phyloP scores from a whole-genome alignment of 2,329 filamentous ascomycete genomes.

The Aspergillus terreus region DNA sequence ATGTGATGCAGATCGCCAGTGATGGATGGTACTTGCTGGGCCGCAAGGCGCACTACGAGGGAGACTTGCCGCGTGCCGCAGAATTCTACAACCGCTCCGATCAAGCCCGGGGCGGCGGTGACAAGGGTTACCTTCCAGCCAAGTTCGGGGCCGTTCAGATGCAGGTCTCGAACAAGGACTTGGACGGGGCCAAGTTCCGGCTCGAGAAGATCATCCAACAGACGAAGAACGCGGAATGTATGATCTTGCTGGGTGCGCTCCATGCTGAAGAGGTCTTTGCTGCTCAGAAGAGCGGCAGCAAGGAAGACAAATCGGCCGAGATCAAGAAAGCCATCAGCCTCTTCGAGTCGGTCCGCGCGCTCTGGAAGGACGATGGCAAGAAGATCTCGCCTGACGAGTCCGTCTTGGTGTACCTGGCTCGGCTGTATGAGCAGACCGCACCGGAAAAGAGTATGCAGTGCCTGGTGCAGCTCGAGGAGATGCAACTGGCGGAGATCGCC shows the following conservation, averaged over 20 bases:
- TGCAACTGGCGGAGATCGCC: slow-evolving; percentile 76
- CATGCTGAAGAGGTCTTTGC: slow-evolving; percentile 93
- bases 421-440: slow-evolving; percentile 79
- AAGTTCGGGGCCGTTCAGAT: slow-evolving; percentile 94
- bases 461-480: slow-evolving; percentile 83
- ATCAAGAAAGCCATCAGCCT: slow-evolving; percentile 81
- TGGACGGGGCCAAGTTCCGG: slow-evolving; percentile 86
- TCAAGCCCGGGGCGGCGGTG: slow-evolving; percentile 84
- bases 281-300: slow-evolving; percentile 69
- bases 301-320: slow-evolving; percentile 85
- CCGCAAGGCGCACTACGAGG: slow-evolving; percentile 81
- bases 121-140: slow-evolving; percentile 85
- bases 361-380: slow-evolving; percentile 92
- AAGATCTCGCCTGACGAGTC: slow-evolving; percentile 76
- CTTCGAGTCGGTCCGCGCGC: slow-evolving; percentile 76
- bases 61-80: slow-evolving; percentile 68
- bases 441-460: slow-evolving; percentile 92
- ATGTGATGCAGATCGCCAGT: slow-evolving; percentile 93
- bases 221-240: slow-evolving; percentile 77
- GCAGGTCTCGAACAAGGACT: slow-evolving; percentile 76
- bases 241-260: slow-evolving; percentile 84
- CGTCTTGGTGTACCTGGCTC: slow-evolving; percentile 84
- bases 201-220: slow-evolving; percentile 92
- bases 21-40: slow-evolving; percentile 97
- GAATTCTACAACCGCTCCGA: slow-evolving; percentile 90